phyloP scores from a whole-genome alignment of 176 grass and related monocot species.

The Aegilops sharonensis region DNA sequence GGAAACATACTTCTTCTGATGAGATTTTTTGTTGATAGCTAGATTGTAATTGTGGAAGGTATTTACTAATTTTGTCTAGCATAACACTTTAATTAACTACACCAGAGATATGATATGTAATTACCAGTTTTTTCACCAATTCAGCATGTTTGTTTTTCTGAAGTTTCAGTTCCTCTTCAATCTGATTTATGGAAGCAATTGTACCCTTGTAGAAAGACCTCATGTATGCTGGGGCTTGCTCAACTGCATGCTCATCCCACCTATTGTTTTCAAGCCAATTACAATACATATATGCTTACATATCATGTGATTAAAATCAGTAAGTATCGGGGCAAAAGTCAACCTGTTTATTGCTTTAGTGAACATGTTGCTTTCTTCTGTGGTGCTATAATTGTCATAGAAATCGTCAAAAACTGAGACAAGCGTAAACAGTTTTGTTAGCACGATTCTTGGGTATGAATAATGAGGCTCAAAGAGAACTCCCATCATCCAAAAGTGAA shows the following conservation, averaged over 20 bases:
- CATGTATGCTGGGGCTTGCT: slow-evolving; percentile 11
- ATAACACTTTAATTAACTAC: no score
- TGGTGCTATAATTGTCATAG: slow-evolving; percentile 37
- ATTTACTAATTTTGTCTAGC: no score
- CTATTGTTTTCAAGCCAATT: neutral
- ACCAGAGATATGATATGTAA: no score
- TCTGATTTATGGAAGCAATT: neutral
- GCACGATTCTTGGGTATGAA: slow-evolving; percentile 16
- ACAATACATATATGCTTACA: neutral
- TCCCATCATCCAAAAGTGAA: slow-evolving; percentile 30
- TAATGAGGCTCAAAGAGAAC: slow-evolving; percentile 33
- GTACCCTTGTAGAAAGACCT: slow-evolving; percentile 1
- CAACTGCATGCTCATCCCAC: slow-evolving; percentile 23
- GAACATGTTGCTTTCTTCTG: slow-evolving; percentile 33
- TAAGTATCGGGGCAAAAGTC: neutral
- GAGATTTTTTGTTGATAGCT: no score
- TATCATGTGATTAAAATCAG: neutral
- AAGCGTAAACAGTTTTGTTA: neutral
- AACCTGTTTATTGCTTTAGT: slow-evolving; percentile 45
- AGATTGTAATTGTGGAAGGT: no score
- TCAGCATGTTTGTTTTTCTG: neutral
- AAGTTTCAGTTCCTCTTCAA: slow-evolving; percentile 31
- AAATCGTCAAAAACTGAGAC: slow-evolving; percentile 30
- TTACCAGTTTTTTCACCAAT: neutral
- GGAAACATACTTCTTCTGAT: no score